Evolutionary conservation across 371 early-diverging fungal species (phyloP), one percentile per base, ranked within the genome.

Genomic region (Chytridiales sp.): DNA sequence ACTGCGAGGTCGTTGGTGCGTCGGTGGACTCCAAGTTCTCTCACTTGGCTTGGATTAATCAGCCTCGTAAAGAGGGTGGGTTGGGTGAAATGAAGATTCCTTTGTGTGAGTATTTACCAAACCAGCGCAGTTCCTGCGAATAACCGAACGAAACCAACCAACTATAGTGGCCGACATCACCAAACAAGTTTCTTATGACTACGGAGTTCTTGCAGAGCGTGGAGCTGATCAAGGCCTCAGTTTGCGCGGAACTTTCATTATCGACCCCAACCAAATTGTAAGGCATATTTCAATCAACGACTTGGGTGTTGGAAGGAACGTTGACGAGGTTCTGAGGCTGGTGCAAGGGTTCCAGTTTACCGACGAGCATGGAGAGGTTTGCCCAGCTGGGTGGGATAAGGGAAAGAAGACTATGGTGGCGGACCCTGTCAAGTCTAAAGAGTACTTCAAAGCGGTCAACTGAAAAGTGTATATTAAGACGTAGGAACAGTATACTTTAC

Each of bases 331-430:
- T 34, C 71, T 99, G 49, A 89, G 99, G 68, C 79, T 97, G 17
- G 75, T 99, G 50, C 86, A 96, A 78, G 98, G 97, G 21, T 79
- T 96, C 69, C 85, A 94, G 74, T 95, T 92, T 76, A 83, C 85
- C 56, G 93, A 92, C 62, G 81, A 87, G 63, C 80, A 91, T 72
- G 97, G 97, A 52, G 87, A 40, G 43, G 44, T 66, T n/a, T 38
- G 29, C 11, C n/a, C 32, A 51, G 92, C 86, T 47, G 86, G 86
- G 81, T 95, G 95, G 94, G 73, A 78, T 64, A 85, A 85, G 73
- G 94, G 94, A 57, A 73, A 68, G 52, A 68, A 71, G 59, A 69
- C 73, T 9, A 75, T 77, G 69, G 65, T 69, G 22, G 66, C 91
- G 39, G 86, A 85, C 67, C 82, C 85, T 34, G 62, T 73, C 55